These are phyloP conservation scores for Rusavskia elegans DNA, from an alignment of 495 filamentous ascomycete genomes.

Conservation along the genomic window DNA sequence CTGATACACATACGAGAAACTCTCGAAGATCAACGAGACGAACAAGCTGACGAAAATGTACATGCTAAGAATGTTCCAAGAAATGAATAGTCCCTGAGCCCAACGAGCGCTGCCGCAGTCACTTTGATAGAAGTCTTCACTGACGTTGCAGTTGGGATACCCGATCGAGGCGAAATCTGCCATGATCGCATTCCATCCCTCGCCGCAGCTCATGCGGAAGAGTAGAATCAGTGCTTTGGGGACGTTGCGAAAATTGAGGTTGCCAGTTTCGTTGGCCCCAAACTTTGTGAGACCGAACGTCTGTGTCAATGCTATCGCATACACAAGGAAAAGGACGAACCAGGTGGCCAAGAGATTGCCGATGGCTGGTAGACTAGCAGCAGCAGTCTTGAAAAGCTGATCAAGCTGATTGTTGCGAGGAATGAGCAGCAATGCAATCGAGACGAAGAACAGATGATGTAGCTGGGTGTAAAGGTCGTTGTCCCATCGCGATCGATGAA, in stretches of 20 bases:
- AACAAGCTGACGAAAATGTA: conserved; percentile 99
- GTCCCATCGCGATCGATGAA: conserved; percentile 40
- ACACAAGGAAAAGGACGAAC: conserved; percentile 92
- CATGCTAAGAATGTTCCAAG: conserved; percentile 99
- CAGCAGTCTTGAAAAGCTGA: conserved; percentile 97
- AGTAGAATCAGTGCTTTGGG: conserved; percentile 87
- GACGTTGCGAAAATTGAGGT: conserved; percentile 87
- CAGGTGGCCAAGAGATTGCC: conserved; percentile 89
- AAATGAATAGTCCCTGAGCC: conserved; percentile 77
- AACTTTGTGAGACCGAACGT: conserved; percentile 92
- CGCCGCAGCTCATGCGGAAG: conserved; percentile 81
- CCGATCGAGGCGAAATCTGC: conserved; percentile 77
- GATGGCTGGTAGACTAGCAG: conserved; percentile 83
- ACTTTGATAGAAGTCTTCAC: conserved; percentile 53
- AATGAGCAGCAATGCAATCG: conserved; percentile 81
- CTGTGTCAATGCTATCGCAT: conserved; percentile 91
- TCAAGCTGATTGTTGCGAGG: conserved; percentile 95
- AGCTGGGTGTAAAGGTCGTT: conserved; percentile 53
- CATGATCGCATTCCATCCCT: conserved; percentile 96
- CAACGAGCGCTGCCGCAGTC: conserved; percentile 85
- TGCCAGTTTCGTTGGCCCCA: conserved; percentile 50
- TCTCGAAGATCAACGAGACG: conserved; percentile 97
- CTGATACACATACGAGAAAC: conserved; percentile 98
- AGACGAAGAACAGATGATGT: conserved; percentile 87
- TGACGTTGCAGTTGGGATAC: conserved; percentile 59